Evolutionary conservation across 2,329 filamentous ascomycete species (phyloP), one percentile per base, ranked within the genome.

Genomic region (Rhynchosporium agropyri): DNA sequence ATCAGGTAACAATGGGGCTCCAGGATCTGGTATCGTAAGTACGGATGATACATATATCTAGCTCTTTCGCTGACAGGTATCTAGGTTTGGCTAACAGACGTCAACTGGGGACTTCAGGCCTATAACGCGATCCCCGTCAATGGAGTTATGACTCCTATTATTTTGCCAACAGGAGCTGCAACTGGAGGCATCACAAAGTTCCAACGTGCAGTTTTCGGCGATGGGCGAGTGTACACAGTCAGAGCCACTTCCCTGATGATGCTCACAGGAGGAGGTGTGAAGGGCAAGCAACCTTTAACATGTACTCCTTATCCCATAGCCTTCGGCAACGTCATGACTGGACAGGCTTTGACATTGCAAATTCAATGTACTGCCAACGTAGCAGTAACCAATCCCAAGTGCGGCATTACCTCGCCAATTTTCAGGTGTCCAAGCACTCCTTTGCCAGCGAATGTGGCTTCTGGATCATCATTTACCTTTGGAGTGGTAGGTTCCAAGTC

Each of bases 71-170:
- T 48, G 3, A 50, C 20, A 49, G 10, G 6, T 38, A 36, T 26
- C 36, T 48, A 63, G 62, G 62, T 63, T 20, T 64, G 62, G 62
- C 31, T 64, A 15, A 36, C 51, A 20, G 62, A 65, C 43, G 53
- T 51, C 6, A 81, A 81, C 4, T 72, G 75, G 5, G 80, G 81
- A 58, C 74, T 84, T 9, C 77, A 80, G 29, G 77, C 83, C 36
- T 84, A 83, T 65, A 77, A 82, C 20, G 79, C 82, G 0, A 72
- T 84, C 0, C 83, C 81, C 0, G 73, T 76, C 5, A 76, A 79
- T 26, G 79, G 79, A 0, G 65, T 71, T 2, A 69, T 86, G 36
- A 79, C 74, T 1, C 60, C 36, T 31, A 62, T 62, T 28, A 73
- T 81, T 49, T 76, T 85, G 62, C 79, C 80, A 31, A 42, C 54